Conservation (phyloP, 306 rosid species). For the Adenanthera pavonina region DNA sequence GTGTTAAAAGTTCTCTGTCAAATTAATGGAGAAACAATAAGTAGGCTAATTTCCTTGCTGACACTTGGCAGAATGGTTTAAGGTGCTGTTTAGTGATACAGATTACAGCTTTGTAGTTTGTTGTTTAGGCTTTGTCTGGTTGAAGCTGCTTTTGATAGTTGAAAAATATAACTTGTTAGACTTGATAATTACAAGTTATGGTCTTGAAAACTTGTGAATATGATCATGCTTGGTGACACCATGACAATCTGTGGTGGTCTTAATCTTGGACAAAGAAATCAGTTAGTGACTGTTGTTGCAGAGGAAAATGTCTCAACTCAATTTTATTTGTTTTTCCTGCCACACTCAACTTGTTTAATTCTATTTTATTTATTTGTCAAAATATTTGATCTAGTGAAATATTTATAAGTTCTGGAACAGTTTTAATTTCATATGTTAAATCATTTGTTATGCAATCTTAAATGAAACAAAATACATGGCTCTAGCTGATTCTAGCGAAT, state of each 20-base stretch:
- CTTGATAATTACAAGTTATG: neutral
- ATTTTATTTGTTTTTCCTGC: neutral
- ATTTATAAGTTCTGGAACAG: neutral
- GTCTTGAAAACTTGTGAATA: constrained; percentile 5
- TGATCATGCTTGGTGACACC: neutral
- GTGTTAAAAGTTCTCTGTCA: constrained; percentile 15
- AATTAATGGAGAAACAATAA: constrained; percentile 7
- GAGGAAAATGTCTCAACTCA: neutral
- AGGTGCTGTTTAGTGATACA: constrained; percentile 13
- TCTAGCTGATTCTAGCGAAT: constrained; percentile 25
- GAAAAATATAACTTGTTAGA: neutral
- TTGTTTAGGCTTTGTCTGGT: neutral
- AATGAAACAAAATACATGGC: constrained; percentile 30
- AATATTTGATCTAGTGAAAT: constrained; percentile 10
- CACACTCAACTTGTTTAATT: neutral
- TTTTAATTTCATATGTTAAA: neutral
- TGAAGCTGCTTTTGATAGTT: constrained; percentile 10
- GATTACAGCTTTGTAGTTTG: constrained; percentile 3
- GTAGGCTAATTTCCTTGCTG: neutral
- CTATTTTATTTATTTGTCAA: neutral
- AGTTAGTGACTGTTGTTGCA: neutral
- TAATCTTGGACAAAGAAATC: neutral
- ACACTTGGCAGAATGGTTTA: neutral
- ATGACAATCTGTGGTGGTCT: neutral
- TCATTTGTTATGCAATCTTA: constrained; percentile 8